Base-by-base conservation (phyloP, 2,329 filamentous ascomycete species). In the Knoxdaviesia capensis region DNA sequence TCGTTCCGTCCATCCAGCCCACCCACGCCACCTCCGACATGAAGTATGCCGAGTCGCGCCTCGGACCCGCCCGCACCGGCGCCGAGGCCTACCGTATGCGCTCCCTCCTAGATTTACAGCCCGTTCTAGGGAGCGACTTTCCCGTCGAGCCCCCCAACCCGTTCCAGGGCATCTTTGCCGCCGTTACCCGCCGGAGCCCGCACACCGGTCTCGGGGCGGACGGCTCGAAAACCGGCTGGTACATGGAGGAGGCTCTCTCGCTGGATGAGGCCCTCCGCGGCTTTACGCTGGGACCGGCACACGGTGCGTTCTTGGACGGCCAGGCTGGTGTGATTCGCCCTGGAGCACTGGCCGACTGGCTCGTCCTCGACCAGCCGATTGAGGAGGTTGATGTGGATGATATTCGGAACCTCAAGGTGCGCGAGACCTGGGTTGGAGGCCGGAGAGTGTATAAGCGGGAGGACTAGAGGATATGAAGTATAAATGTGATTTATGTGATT, bases 1-100 rank as follows among this genome's bases (percentile, higher is more conserved):
- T 82, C 50, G 65, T 81, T 41, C 75, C 77, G 1, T 79, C 73
- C 3, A 73, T 83, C 43, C 78, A 82, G 51, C 78, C 77, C 5
- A 81, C 78, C 0, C 77, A 82, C 51, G 77, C 78, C 28, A 82
- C 77, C 3, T 77, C 73, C 6, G 78, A 82, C 54, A 79, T 78
- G 72, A 65, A 66, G 5, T 81, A 80, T 50, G 78, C 76, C 6
- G 65, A 71, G 46, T 56, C 55, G 35, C 65, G 77, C 6, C 68
- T 83, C 0, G 78, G 77, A 0, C 50, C 52, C 7, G 55, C 64
- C 29, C 68, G 78, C 28, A 70, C 71, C 1, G 52, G 53, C 11
- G 50, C 58, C 9, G 69, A 73, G 45, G 77, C 77, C 1, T 83
- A 83, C 54, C 65, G 75, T 28, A 80, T 82, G 77, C 61, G 62